Conservation (phyloP, 2,329 filamentous ascomycete species). For the Aschersonia sp. region DNA sequence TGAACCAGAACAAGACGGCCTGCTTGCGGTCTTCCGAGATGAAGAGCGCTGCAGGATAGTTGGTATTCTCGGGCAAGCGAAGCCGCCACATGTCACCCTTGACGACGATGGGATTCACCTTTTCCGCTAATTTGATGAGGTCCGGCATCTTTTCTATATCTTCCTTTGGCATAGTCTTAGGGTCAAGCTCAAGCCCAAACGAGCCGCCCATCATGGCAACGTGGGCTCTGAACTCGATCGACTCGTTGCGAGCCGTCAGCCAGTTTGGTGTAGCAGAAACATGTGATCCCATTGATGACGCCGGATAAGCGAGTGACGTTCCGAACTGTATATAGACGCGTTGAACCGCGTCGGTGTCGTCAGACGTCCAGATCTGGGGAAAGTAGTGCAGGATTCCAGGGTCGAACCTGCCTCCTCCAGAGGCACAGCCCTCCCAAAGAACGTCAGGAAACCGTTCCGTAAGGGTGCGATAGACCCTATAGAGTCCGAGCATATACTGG, state of each 20-base stretch:
- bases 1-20: slow-evolving; percentile 46
- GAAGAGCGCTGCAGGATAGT: slow-evolving; percentile 49
- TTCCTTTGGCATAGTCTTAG: slow-evolving; percentile 30
- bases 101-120: slow-evolving; percentile 44
- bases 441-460: slow-evolving; percentile 46
- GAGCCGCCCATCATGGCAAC: slow-evolving; percentile 57
- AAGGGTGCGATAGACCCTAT: slow-evolving; percentile 44
- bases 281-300: slow-evolving; percentile 52
- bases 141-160: slow-evolving; percentile 39
- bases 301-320: slow-evolving; percentile 47
- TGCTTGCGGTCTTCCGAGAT: slow-evolving; percentile 32
- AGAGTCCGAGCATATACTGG: slow-evolving; percentile 48
- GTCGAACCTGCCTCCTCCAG: slow-evolving; percentile 51
- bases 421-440: slow-evolving; percentile 52
- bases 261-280: slow-evolving; percentile 46
- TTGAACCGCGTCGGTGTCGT: slow-evolving; percentile 48
- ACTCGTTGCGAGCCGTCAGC: slow-evolving; percentile 37
- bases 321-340: slow-evolving; percentile 50
- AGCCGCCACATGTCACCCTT: slow-evolving; percentile 45
- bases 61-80: slow-evolving; percentile 39
- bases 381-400: slow-evolving; percentile 49
- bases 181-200: slow-evolving; percentile 51
- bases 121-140: slow-evolving; percentile 38
- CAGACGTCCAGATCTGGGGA: slow-evolving; percentile 51
- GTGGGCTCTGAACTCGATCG: slow-evolving; percentile 46